These are phyloP conservation scores for Polyplosphaeria fusca DNA, from an alignment of 495 filamentous ascomycete genomes.

Conservation along the genomic window DNA sequence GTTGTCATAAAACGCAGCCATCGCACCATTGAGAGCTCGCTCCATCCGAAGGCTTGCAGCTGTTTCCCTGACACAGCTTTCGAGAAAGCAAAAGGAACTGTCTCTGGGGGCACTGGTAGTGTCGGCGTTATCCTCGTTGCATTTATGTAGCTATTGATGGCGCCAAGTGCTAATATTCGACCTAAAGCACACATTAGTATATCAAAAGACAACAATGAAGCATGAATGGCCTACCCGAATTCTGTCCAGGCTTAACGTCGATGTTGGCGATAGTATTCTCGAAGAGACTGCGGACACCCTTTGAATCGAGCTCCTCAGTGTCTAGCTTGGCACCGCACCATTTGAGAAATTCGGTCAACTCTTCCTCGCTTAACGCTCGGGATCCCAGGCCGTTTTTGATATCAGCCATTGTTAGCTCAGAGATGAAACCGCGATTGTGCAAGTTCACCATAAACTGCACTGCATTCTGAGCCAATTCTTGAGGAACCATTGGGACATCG, in stretches of 20 bases:
- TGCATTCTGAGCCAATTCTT: constrained; percentile 61
- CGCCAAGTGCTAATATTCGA: constrained; percentile 75
- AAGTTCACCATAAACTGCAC: constrained; percentile 72
- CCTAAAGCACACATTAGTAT: too few relatives aligned
- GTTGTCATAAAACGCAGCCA: constrained; percentile 80
- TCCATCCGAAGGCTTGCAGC: constrained; percentile 77
- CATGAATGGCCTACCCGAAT: constrained; percentile 54
- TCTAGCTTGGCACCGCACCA: constrained; percentile 72
- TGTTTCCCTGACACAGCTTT: constrained; percentile 57
- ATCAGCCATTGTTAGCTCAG: constrained; percentile 79
- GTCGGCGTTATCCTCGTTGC: constrained; percentile 70
- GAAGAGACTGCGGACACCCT: constrained; percentile 62
- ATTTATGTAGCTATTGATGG: constrained; percentile 70
- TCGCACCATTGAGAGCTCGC: constrained; percentile 71
- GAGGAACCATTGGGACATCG: constrained; percentile 81
- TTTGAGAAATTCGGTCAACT: constrained; percentile 74
- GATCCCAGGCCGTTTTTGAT: constrained; percentile 74
- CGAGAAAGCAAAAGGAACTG: constrained; percentile 78
- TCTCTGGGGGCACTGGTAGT: constrained; percentile 77
- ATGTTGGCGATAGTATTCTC: constrained; percentile 77
- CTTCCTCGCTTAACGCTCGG: constrained; percentile 69
- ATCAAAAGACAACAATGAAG: too few relatives aligned
- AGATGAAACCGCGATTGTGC: constrained; percentile 73
- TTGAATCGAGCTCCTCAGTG: constrained; percentile 62
- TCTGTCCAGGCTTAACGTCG: constrained; percentile 52